Evolutionary conservation across 495 filamentous ascomycete species (phyloP).

Genomic region (Penicillium antarcticum): DNA sequence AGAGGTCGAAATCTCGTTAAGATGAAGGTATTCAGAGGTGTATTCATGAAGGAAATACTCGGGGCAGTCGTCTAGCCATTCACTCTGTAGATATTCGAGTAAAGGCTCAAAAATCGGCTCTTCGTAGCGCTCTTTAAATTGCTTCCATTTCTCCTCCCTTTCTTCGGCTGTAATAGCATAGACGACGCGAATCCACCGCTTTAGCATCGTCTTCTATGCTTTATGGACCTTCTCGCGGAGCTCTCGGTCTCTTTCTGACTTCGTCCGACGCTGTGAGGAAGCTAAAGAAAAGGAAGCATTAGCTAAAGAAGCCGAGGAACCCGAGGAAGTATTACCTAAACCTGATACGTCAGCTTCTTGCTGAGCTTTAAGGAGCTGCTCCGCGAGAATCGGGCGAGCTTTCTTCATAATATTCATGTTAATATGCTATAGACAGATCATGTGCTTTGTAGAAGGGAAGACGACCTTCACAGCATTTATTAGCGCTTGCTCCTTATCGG

Average conservation of each 20-base stretch:
- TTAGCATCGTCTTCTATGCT: not conserved
- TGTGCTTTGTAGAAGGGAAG: not conserved
- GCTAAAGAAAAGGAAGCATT: too few relatives aligned
- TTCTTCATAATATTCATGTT: not conserved
- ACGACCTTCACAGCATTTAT: not conserved
- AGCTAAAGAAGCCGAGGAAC: too few relatives aligned
- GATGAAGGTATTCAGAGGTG: not conserved
- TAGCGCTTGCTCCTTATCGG: not conserved
- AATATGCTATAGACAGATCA: conserved; percentile 1
- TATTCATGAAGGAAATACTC: not conserved
- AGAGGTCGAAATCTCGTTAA: not conserved
- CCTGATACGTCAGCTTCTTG: not conserved
- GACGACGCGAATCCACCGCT: not conserved
- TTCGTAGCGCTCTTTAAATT: not conserved
- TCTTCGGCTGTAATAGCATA: not conserved
- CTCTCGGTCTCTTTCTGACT: not conserved
- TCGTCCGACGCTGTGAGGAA: too few relatives aligned
- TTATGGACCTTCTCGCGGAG: not conserved
- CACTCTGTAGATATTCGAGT: not conserved
- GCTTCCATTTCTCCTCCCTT: not conserved
- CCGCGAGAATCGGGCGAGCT: not conserved
- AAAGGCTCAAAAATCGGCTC: not conserved
- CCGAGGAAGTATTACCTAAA: too few relatives aligned
- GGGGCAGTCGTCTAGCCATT: conserved; percentile 1
- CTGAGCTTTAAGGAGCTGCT: not conserved